A percentile compares a stretch with the other conserved stretches of the same genome.
These are phyloP conservation scores for Kluyveromyces marxianus DNA, from an alignment of 1,139 yeast species.

Conservation along the genomic window DNA sequence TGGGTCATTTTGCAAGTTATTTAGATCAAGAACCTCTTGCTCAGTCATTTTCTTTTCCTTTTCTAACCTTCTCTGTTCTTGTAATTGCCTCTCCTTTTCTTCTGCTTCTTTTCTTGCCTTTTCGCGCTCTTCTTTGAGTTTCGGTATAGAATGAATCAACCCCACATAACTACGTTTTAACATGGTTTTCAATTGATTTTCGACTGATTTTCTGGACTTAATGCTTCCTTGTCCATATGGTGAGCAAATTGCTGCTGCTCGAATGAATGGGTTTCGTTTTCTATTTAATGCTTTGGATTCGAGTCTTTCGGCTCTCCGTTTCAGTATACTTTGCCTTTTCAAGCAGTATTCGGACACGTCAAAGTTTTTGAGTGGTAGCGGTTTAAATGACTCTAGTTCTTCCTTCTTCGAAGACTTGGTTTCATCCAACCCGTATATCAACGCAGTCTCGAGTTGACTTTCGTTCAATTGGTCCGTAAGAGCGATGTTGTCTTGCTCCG, in stretches of 20 bases:
- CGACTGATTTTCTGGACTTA: conserved; percentile 9
- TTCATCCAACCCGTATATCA: conserved; percentile 12
- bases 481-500: conserved; percentile 14
- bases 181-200: conserved; percentile 10
- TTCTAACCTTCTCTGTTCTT: conserved; percentile 14
- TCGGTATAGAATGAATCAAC: conserved; percentile 8
- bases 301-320: conserved; percentile 28
- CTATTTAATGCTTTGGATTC: conserved; percentile 24
- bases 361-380: conserved; percentile 31
- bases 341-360: conserved; percentile 53
- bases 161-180: conserved; percentile 12
- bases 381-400: conserved; percentile 11
- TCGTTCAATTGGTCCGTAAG: conserved; percentile 15
- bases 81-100: conserved; percentile 10
- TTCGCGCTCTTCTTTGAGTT: neutral
- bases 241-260: conserved; percentile 14
- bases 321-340: conserved; percentile 34
- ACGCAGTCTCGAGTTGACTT: conserved; percentile 15
- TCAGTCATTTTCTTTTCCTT: conserved; percentile 9
- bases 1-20: conserved; percentile 17
- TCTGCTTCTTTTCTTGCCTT: conserved; percentile 7
- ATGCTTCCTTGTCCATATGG: conserved; percentile 7
- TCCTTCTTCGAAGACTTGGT: conserved; percentile 5
- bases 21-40: conserved; percentile 13
- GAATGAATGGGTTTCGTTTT: conserved; percentile 23